These are phyloP conservation scores for Aspergillus fumigatus DNA, from an alignment of 2,329 filamentous ascomycete genomes.

Conservation along the genomic window DNA sequence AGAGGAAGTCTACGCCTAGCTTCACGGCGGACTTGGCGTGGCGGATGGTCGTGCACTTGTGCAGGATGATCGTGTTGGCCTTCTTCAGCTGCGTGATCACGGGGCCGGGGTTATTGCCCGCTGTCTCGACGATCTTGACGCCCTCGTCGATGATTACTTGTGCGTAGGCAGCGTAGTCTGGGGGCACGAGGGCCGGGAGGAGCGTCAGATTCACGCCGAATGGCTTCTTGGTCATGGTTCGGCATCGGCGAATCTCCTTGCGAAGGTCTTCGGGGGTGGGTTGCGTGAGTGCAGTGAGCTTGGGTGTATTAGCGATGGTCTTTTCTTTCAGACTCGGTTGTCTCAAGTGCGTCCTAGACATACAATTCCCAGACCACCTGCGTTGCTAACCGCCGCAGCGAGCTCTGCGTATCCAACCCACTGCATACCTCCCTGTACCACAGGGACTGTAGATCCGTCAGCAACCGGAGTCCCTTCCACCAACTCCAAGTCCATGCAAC, in stretches of 20 bases:
- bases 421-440: constrained; percentile 52
- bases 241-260: constrained; percentile 86
- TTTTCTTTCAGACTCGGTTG: neutral
- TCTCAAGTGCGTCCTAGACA: constrained; percentile 7
- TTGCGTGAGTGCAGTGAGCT: constrained; percentile 69
- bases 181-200: constrained; percentile 81
- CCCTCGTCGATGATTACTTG: constrained; percentile 92
- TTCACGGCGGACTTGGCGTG: constrained; percentile 90
- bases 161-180: constrained; percentile 88
- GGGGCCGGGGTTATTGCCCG: constrained; percentile 83
- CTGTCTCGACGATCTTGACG: constrained; percentile 85
- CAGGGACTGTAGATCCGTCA: constrained; percentile 35
- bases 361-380: constrained; percentile 50
- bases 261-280: constrained; percentile 86
- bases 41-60: constrained; percentile 96
- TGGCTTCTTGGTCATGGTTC: constrained; percentile 57
- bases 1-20: constrained; percentile 92
- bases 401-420: constrained; percentile 53
- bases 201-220: constrained; percentile 96
- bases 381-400: constrained; percentile 51
- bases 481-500: constrained; percentile 1
- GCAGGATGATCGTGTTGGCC: constrained; percentile 72
- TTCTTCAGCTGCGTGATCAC: constrained; percentile 86
- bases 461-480: neutral
- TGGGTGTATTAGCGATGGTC: neutral